Conservation (phyloP, 257 asterid species). For the Oldenlandia corymbosa region DNA sequence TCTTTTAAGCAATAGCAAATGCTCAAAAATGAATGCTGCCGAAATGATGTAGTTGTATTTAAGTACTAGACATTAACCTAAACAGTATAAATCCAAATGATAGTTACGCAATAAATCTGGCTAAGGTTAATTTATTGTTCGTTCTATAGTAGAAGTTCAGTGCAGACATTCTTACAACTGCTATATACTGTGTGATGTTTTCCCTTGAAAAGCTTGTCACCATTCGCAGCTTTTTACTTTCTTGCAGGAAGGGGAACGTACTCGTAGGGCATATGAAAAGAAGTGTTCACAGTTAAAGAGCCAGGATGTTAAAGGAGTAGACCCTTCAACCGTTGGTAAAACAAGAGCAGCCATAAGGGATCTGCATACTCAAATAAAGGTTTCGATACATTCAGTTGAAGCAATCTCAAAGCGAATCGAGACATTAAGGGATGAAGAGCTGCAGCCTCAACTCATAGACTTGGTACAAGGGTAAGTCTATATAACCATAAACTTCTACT, state of each 20-base stretch:
- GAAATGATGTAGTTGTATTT: too few species aligned
- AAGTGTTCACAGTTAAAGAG: constrained; percentile 66
- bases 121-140: too few species aligned
- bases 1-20: too few species aligned
- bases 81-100: too few species aligned
- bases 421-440: constrained; percentile 76
- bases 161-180: too few species aligned
- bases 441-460: constrained; percentile 82
- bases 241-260: constrained; percentile 71
- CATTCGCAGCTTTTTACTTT: background rate
- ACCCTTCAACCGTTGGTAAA: constrained; percentile 57
- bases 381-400: constrained; percentile 87
- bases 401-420: constrained; percentile 88
- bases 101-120: too few species aligned
- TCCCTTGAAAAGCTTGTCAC: too few species aligned
- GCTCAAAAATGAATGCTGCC: too few species aligned
- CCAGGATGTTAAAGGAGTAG: constrained; percentile 73
- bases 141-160: too few species aligned
- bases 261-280: constrained; percentile 78
- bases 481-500: too few species aligned
- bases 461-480: constrained; percentile 64
- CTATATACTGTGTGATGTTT: too few species aligned
- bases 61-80: too few species aligned
- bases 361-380: constrained; percentile 78
- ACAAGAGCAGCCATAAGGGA: constrained; percentile 65